Evolutionary conservation across 768 basidiomycete species (phyloP), one percentile per base, ranked within the genome.

Genomic region (Porpolomopsis calyptriformis): DNA sequence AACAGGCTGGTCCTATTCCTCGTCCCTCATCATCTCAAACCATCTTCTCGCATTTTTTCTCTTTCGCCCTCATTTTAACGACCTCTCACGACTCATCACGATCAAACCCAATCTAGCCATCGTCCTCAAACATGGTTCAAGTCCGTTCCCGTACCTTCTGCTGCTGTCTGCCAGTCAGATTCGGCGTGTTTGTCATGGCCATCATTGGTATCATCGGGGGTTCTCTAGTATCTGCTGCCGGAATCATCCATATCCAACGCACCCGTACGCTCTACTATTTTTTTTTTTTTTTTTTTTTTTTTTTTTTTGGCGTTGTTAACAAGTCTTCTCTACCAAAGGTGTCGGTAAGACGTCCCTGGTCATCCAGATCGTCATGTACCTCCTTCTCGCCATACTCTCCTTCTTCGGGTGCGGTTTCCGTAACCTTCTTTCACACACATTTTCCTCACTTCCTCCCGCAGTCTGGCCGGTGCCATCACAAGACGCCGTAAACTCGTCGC

Each of bases 1-100:
- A 61, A 67, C 67, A 69, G 67, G 70, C 71, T 71, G 70, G 70
- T 61, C 70, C 71, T 72, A 54, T 60, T 62, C 62, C 58, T 55
- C 56, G 52, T 50, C 49, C 50, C 48, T 54, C 38, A 47, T 48
- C 45, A 45, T 43, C 33, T 49, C 49, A 49, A 49, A 52, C 56
- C 60, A 60, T 60, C 40, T 10, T 24, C 22, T 24, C 40, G 16
- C 40, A 40, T 6, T 8, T 62, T 59, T 59, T 57, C 58, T 55
- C 58, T 60, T 57, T 60, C 45, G 47, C 48, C 49, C 38, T 38
- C 40, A 24, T 24, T 8, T 24, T 48, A 29, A 39, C 45, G 49
- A 44, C 38, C 38, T 49, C 48, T 43, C 36, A 48, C 48, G 43
- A 57, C 50, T 45, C 46, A 37, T 59, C 38, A 54, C 50, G 46